A percentile compares a stretch with the other conserved stretches of the same genome.
Conservation (phyloP, 2,329 filamentous ascomycete genomes). For the Exophiala viscosa region DNA sequence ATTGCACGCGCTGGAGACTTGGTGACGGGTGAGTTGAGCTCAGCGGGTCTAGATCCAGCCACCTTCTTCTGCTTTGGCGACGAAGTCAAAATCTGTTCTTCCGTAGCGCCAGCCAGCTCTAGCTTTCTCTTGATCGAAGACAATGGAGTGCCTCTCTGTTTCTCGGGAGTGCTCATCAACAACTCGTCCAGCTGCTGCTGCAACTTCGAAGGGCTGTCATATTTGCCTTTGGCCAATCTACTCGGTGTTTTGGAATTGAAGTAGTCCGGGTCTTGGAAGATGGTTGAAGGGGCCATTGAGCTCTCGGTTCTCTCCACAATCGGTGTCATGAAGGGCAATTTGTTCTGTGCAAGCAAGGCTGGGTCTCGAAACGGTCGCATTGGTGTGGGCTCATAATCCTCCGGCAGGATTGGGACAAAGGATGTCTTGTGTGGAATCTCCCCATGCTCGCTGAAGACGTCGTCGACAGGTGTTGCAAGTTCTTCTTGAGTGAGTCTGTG, state of each 20-base stretch:
- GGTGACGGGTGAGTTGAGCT: neutral
- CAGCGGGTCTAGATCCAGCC: neutral
- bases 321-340: conserved; percentile 96
- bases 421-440: conserved; percentile 51
- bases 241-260: conserved; percentile 74
- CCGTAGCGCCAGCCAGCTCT: conserved; percentile 5
- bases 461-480: conserved; percentile 33
- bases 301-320: conserved; percentile 94
- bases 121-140: conserved; percentile 19
- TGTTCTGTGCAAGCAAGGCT: conserved; percentile 76
- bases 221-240: conserved; percentile 44
- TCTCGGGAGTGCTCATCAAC: conserved; percentile 63
- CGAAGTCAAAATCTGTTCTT: conserved; percentile 12
- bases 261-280: conserved; percentile 56
- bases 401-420: conserved; percentile 76
- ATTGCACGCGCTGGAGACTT: conserved; percentile 30
- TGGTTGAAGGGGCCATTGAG: conserved; percentile 67
- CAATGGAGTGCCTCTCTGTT: conserved; percentile 47
- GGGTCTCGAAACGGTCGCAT: conserved; percentile 78
- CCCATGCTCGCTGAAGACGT: conserved; percentile 27
- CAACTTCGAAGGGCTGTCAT: conserved; percentile 30
- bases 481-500: conserved; percentile 17
- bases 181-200: conserved; percentile 44
- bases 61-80: conserved; percentile 13
- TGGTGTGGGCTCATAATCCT: conserved; percentile 74